Base-by-base conservation (phyloP, 1,284 basidiomycete genomes). In the Trichosporon sp. region DNA sequence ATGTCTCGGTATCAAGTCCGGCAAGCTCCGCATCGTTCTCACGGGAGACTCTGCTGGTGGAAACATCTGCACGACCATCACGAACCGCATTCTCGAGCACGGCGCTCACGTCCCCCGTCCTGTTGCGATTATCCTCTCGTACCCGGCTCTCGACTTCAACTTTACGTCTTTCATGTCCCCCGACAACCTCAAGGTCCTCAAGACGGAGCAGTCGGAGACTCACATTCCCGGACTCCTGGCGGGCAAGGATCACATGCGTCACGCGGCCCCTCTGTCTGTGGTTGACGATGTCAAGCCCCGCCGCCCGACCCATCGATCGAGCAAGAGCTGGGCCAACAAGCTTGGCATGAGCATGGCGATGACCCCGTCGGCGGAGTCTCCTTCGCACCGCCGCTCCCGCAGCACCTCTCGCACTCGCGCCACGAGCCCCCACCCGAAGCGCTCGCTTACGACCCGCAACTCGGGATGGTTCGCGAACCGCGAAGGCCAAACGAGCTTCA, bases 161-260 rank as follows among this genome's bases (percentile, higher is more conserved):
- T 98, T 95, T 80, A 92, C 92, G 0, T 93, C 93, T 27, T 99
- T 96, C 96, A 98, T 98, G 95, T 90, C 94, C 0, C 90, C 91
- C 1, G 87, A 88, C 23, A 90, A 97, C 80, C 85, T 98, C 63
- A 88, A 88, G 4, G 91, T 96, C 12, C 85, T 98, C 12, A 88
- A 91, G 65, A 83, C 84, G 18, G 92, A 93, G 77, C 91, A 94
- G 76, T 93, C 92, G 0, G 88, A 90, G n/a, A 78, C 81, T 0
- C 79, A 85, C 68, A 81, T 87, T 12, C 81, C 83, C 25, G 89
- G 90, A 0, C 80, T 94, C 56, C 88, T 88, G 6, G 89, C 89
- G 70, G 90, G 91, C 79, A 96, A 96, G 83, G 91, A 96, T 77
- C 95, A 98, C 78, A 83, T 94, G 76, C 87, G 90, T 71, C 91